Percentiles rank a stretch among this genome's conserved stretches.
These are phyloP conservation scores for Entomortierella chlamydospora DNA, from an alignment of 192 early-diverging fungal genomes.

Conservation along the genomic window DNA sequence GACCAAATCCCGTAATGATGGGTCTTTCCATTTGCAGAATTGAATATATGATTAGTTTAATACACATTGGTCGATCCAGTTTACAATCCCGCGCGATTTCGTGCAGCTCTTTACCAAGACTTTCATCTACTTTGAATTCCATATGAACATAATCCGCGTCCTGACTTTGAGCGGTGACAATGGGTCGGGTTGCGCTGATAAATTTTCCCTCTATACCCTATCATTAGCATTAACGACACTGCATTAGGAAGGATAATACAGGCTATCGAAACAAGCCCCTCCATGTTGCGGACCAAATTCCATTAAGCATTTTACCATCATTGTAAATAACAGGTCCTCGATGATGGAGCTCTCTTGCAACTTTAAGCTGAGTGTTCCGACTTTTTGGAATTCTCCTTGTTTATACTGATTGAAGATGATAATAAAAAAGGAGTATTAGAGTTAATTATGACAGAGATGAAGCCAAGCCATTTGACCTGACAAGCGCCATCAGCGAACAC, in stretches of 20 bases:
- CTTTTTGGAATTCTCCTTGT: slow-evolving; percentile 17
- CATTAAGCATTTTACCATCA: slow-evolving; percentile 68
- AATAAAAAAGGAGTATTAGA: too few relatives aligned
- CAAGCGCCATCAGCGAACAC: too few relatives aligned
- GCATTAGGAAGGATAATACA: not conserved
- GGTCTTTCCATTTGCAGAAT: slow-evolving; percentile 43
- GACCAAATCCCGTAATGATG: slow-evolving; percentile 77
- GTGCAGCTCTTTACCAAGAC: slow-evolving; percentile 53
- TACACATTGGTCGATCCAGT: not conserved
- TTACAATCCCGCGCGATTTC: not conserved
- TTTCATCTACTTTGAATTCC: slow-evolving; percentile 57
- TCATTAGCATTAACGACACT: not conserved
- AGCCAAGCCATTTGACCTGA: too few relatives aligned
- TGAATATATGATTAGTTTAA: not conserved
- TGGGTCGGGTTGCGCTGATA: slow-evolving; percentile 58
- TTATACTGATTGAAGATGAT: not conserved
- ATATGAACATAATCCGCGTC: slow-evolving; percentile 59
- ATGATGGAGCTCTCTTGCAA: slow-evolving; percentile 87
- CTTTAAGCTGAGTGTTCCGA: slow-evolving; percentile 57
- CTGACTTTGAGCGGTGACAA: slow-evolving; percentile 21
- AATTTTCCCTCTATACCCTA: slow-evolving; percentile 88
- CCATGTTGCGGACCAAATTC: not conserved
- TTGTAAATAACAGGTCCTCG: slow-evolving; percentile 89
- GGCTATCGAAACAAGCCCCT: not conserved
- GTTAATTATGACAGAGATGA: too few relatives aligned